Evolutionary conservation across 345 rosid genomes (phyloP), one percentile per base, ranked within the genome.

Genomic region (Boechera divaricarpa): DNA sequence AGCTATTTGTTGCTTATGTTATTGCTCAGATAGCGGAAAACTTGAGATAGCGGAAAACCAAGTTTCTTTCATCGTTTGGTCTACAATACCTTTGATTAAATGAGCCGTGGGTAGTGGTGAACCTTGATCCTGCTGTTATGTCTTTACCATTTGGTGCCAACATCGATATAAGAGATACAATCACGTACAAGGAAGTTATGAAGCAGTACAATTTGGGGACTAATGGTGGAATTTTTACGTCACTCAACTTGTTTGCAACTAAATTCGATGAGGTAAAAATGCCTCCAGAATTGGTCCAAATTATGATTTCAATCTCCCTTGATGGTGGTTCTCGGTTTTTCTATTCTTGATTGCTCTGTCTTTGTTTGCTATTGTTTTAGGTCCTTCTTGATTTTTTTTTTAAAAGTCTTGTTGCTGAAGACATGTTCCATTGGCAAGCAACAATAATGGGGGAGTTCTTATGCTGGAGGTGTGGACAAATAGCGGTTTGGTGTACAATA

Each of bases 51-150:
- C 21, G 0, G 21, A 21, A 21, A 91, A 72, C 88, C 97, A 4
- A 91, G 91, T 5, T 88, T 91, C 71, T 88, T 91, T 73, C 86
- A 89, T 63, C 83, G 91, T 74, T 74, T 91, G 82, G 88, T 91
- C 47, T 87, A 83, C 78, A 90, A 91, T 39, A 81, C 94, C 15
- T 92, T 85, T 78, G 91, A 87, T 56, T 70, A 89, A 11, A 85
- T 86, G 12, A 78, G 83, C 4, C 84, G 85, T 57, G 92, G 92
- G 26, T 91, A 91, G 97, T 91, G 31, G 75, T 91, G 80, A 91
- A 91, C 68, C 89, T 91, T 76, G 97, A 91, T 68, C 97, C 97
- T 53, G 97, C 94, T 79, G 91, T 91, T 49, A 82, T 89, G 92
- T 83, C 90, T 52, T 91, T 91, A 29, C 94, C 97, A 4, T 91